A percentile compares a stretch with the other conserved stretches of the same genome.
Evolutionary conservation across 768 basidiomycete genomes (phyloP).

Genomic region (Pisolithus tinctorius): DNA sequence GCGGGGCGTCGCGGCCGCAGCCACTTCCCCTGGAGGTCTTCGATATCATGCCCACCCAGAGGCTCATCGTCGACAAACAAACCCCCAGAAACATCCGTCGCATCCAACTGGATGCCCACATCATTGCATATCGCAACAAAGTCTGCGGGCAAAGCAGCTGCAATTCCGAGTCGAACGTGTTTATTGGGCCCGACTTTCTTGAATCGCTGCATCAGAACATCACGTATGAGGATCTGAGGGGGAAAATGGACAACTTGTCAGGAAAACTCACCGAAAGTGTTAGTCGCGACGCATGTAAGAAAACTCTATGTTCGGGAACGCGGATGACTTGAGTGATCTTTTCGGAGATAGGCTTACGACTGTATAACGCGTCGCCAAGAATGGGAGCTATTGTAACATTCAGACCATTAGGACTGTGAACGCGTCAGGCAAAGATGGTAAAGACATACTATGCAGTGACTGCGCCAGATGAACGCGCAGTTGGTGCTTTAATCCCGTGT

Average conservation of each 20-base stretch:
- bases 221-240: constrained; percentile 1
- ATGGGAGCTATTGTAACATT: constrained; percentile 48
- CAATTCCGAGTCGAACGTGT: constrained; percentile 45
- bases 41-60: constrained; percentile 26
- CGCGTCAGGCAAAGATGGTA: background rate
- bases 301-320: constrained; percentile 44
- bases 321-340: constrained; percentile 20
- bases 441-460: constrained; percentile 37
- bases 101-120: constrained; percentile 35
- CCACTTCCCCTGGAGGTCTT: constrained; percentile 35
- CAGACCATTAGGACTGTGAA: constrained; percentile 3
- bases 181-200: constrained; percentile 36
- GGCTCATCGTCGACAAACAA: constrained; percentile 38
- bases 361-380: constrained; percentile 53
- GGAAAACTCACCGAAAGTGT: constrained; percentile 44
- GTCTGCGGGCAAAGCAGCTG: constrained; percentile 51
- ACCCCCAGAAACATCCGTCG: constrained; percentile 36
- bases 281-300: constrained; percentile 53
- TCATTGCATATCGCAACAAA: constrained; percentile 47
- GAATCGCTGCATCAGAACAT: constrained; percentile 38
- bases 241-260: background rate
- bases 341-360: constrained; percentile 29
- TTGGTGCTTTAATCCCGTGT: constrained; percentile 67
- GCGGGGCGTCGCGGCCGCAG: constrained; percentile 9
- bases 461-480: constrained; percentile 59